A percentile compares a stretch with the other conserved stretches of the same genome.
These are phyloP conservation scores for Globisporangium paddicum DNA, from an alignment of 352 stramenopile genomes.

Conservation along the genomic window DNA sequence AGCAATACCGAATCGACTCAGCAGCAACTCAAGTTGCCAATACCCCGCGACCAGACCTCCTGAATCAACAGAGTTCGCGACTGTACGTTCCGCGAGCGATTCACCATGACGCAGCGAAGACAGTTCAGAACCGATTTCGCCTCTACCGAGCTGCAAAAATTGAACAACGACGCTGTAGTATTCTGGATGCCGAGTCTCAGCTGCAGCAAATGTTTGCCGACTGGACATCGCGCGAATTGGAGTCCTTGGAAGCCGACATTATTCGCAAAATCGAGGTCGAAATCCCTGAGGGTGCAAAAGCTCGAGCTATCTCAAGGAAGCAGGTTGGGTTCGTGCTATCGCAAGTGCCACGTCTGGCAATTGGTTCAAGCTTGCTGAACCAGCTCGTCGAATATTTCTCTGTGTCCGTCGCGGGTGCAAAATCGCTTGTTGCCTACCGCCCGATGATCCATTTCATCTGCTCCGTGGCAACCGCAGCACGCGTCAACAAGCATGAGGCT, in stretches of 20 bases:
- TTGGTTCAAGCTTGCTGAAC: slow-evolving; percentile 33
- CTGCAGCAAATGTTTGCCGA: slow-evolving; percentile 34
- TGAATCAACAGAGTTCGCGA: slow-evolving; percentile 21
- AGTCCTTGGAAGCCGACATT: slow-evolving; percentile 26
- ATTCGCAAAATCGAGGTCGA: slow-evolving; percentile 37
- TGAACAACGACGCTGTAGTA: slow-evolving; percentile 10
- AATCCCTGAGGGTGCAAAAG: slow-evolving; percentile 22
- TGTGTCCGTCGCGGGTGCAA: slow-evolving; percentile 8
- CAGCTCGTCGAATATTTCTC: slow-evolving; percentile 45
- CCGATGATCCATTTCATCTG: slow-evolving; percentile 47
- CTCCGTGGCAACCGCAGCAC: slow-evolving; percentile 28
- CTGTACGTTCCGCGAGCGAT: slow-evolving; percentile 30
- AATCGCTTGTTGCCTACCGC: slow-evolving; percentile 28
- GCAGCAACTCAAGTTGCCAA: neutral
- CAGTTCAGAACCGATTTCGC: slow-evolving; percentile 34
- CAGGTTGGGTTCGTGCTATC: slow-evolving; percentile 51
- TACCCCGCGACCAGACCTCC: slow-evolving; percentile 14
- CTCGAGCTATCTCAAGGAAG: slow-evolving; percentile 31
- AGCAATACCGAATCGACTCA: slow-evolving; percentile 19
- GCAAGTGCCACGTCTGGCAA: slow-evolving; percentile 33
- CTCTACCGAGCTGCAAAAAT: slow-evolving; percentile 23
- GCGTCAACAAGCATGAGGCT: slow-evolving; percentile 21
- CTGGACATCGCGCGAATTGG: slow-evolving; percentile 38
- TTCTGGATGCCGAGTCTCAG: slow-evolving; percentile 29
- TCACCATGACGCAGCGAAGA: slow-evolving; percentile 40